These are phyloP conservation scores for Wilcoxina mikolae DNA, from an alignment of 495 filamentous ascomycete species.

Conservation along the genomic window DNA sequence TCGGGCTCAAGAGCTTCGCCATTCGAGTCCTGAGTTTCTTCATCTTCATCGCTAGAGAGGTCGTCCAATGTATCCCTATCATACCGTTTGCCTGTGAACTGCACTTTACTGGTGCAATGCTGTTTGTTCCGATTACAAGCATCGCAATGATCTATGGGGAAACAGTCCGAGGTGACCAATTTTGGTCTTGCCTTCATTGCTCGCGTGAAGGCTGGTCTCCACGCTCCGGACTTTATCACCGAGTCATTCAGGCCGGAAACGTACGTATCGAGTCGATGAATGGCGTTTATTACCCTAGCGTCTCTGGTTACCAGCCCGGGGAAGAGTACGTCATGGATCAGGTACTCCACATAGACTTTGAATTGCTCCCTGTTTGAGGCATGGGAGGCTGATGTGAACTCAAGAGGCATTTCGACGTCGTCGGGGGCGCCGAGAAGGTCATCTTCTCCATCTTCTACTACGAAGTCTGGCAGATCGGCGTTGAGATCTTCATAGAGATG, in stretches of 20 bases:
- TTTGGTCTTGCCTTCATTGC: constrained; percentile 16
- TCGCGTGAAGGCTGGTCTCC: constrained; percentile 12
- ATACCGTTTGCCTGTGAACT: constrained; percentile 12
- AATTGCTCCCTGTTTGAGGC: constrained; percentile 10
- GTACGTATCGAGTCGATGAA: constrained; percentile 10
- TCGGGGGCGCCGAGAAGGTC: constrained; percentile 9
- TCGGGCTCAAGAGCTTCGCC: neutral
- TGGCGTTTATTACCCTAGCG: constrained; percentile 8
- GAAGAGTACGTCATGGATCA: constrained; percentile 15
- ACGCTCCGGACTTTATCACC: constrained; percentile 15
- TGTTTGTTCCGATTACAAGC: constrained; percentile 15
- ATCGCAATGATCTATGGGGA: constrained; percentile 11
- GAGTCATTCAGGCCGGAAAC: constrained; percentile 11
- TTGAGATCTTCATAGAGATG: neutral
- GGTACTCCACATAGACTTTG: constrained; percentile 10
- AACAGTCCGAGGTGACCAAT: constrained; percentile 6
- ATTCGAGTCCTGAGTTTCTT: neutral
- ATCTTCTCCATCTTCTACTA: constrained; percentile 12
- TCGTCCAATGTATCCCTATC: constrained; percentile 13
- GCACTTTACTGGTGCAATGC: constrained; percentile 10
- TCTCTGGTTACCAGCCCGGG: constrained; percentile 10
- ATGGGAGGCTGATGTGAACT: constrained; percentile 18
- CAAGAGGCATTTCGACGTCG: constrained; percentile 13
- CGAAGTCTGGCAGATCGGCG: constrained; percentile 10
- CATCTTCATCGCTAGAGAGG: constrained; percentile 9